Evolutionary conservation across 1,284 basidiomycete genomes (phyloP), one percentile per base, ranked within the genome.

Genomic region (Coniophora puteana): DNA sequence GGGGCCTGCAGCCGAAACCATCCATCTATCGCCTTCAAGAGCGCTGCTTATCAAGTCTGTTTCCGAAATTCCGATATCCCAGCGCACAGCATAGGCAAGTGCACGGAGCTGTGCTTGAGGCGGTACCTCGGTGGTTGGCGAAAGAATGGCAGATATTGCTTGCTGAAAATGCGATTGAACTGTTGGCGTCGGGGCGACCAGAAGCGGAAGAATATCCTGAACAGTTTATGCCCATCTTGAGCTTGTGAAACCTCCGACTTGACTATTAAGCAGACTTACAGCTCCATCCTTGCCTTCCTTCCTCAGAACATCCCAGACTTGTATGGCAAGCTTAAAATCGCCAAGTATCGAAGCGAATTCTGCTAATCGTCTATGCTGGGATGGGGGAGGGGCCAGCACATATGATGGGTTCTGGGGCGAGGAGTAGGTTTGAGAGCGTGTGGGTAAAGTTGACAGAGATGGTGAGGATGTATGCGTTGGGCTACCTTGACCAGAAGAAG

Each of bases 301-400:
- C 38, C 90, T 73, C 14, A 91, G 59, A 2, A 83, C 68, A 52
- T 98, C 95, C 86, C 94, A 99, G 17, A 95, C 82, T 12, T 69
- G 67, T 1, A 79, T 72, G 0, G 95, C 95, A 28, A 95, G 74
- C 51, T 89, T 91, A 60, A 85, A 83, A 66, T 99, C 95, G 1
- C 91, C 84, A 1, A 97, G 68, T 51, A 95, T 84, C 36, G 96
- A 96, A 2, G 93, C 86, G 63, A 98, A 94, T 61, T 99, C 96
- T 8, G 93, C 95, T 2, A 99, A 69, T n/a, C 95, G 77, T 38
- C 84, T 73, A 46, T 83, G 80, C 52, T 86, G 86, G n/a, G 80
- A 72, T 8, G 78, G 74, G 21, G 69, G 74, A 41, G 59, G 54
- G 25, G 51, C 48, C 39, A 36, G 53, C 46, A 58, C 23, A 46